Base-by-base conservation (phyloP, 306 rosid genomes). In the Amphicarpaea edgeworthii region DNA sequence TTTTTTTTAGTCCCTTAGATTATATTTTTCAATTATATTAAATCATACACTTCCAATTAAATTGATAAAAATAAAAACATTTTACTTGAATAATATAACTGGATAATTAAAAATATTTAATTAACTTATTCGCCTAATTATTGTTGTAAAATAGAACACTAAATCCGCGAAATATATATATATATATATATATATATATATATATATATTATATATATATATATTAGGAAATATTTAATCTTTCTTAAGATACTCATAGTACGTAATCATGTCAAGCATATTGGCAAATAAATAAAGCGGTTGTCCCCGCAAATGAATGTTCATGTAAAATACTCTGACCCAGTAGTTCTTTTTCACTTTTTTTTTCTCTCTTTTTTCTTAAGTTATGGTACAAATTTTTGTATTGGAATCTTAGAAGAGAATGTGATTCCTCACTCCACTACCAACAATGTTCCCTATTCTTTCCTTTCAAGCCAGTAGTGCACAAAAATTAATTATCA, bases 391-490 rank as follows among this genome's bases (percentile, higher is more conserved):
- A 17, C 60, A 53, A 58, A 53, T 12, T 41, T 28, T 53, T 32
- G 32, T 24, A 62, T 70, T 75, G 58, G 17, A 40, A 47, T 59
- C 30, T 16, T 9, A 12, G n/a, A 34, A 12, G 69, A 66, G 89
- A 83, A 88, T 83, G 62, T 20, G 86, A 83, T 88, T 76, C 87
- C 70, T 73, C 16, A 45, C 64, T 57, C 74, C 83, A 79, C 79
- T 81, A 79, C 74, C 57, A 26, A 60, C 50, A 34, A 45, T 21
- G 4, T 12, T 23, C 26, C 60, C 30, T 38, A 19, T 26, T 72
- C 7, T 54, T 54, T 63, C 54, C 53, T 51, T 80, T 59, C 16
- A 34, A 1, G 8, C 9, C 40, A 34, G 0, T 11, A 34, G 0
- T 11, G 28, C 38, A 5, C 70, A 68, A 34, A 24, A 65, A 30